Conservation (phyloP, 1,284 basidiomycete species). For the Papiliotrema fonsecae region DNA sequence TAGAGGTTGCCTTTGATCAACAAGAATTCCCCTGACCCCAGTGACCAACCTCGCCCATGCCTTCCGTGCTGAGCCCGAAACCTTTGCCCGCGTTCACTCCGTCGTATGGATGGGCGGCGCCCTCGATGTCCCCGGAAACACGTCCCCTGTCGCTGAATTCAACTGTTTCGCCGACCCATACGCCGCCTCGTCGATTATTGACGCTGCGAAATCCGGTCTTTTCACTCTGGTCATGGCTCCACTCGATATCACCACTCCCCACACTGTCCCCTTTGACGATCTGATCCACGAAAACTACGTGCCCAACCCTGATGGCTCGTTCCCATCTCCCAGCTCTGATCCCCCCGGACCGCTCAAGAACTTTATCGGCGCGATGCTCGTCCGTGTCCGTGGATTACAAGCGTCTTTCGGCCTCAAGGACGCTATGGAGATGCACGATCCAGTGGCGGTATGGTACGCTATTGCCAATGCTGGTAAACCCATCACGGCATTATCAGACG, state of each 20-base stretch:
- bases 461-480: slow-evolving; percentile 52
- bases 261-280: slow-evolving; percentile 66
- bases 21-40: slow-evolving; percentile 16
- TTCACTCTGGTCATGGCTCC: slow-evolving; percentile 64
- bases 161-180: slow-evolving; percentile 93
- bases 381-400: slow-evolving; percentile 61
- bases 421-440: slow-evolving; percentile 65
- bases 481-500: slow-evolving; percentile 9
- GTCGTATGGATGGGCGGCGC: slow-evolving; percentile 96
- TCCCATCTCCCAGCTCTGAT: slow-evolving; percentile 48
- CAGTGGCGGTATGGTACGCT: slow-evolving; percentile 51
- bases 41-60: slow-evolving; percentile 77
- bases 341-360: slow-evolving; percentile 51
- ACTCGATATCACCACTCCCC: slow-evolving; percentile 72
- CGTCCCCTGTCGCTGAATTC: slow-evolving; percentile 76
- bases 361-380: slow-evolving; percentile 75
- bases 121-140: slow-evolving; percentile 88
- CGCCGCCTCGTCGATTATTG: slow-evolving; percentile 60
- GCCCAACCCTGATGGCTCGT: slow-evolving; percentile 43
- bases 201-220: slow-evolving; percentile 24
- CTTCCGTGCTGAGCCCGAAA: slow-evolving; percentile 57
- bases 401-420: slow-evolving; percentile 69
- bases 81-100: slow-evolving; percentile 58
- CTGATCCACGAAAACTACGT: slow-evolving; percentile 53
- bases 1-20: too few relatives aligned